A percentile compares a stretch with the other conserved stretches of the same genome.
Conservation (phyloP, 2,329 filamentous ascomycete species). For the Colletotrichum lentis region DNA sequence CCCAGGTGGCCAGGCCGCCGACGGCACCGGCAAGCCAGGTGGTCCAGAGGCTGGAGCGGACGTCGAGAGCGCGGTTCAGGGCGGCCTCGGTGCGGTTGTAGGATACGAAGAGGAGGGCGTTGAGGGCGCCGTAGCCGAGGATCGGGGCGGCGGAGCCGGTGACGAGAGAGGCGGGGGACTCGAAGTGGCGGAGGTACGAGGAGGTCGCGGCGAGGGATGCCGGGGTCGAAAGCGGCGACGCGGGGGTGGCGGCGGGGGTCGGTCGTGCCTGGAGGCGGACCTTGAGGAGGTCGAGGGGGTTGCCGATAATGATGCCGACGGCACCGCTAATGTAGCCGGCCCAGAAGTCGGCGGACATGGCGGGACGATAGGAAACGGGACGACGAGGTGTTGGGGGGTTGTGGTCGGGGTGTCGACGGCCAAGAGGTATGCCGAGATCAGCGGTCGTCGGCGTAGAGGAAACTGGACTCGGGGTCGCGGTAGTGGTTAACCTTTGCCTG, state of each 20-base stretch:
- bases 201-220: slow-evolving; percentile 36
- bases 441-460: slow-evolving; percentile 18
- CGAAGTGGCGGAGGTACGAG: slow-evolving; percentile 46
- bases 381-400: background rate
- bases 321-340: slow-evolving; percentile 90
- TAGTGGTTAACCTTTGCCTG: slow-evolving; percentile 36
- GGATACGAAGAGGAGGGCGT: slow-evolving; percentile 86
- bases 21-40: slow-evolving; percentile 82
- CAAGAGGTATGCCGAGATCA: background rate
- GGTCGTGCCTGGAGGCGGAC: slow-evolving; percentile 76
- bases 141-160: slow-evolving; percentile 84
- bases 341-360: slow-evolving; percentile 91
- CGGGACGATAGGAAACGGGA: slow-evolving; percentile 1
- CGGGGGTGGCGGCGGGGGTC: slow-evolving; percentile 8
- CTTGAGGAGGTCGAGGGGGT: slow-evolving; percentile 62
- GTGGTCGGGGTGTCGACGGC: background rate
- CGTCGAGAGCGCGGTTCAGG: slow-evolving; percentile 55
- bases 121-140: slow-evolving; percentile 88
- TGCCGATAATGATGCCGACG: slow-evolving; percentile 63
- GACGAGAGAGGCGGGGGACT: slow-evolving; percentile 53
- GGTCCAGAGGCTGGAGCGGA: slow-evolving; percentile 63
- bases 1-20: slow-evolving; percentile 85
- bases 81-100: slow-evolving; percentile 84
- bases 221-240: slow-evolving; percentile 14
- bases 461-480: slow-evolving; percentile 28